A percentile compares a stretch with the other conserved stretches of the same genome.
phyloP scores from a whole-genome alignment of 2,329 filamentous ascomycete species.

The Arthrobotrys sphaeroides region DNA sequence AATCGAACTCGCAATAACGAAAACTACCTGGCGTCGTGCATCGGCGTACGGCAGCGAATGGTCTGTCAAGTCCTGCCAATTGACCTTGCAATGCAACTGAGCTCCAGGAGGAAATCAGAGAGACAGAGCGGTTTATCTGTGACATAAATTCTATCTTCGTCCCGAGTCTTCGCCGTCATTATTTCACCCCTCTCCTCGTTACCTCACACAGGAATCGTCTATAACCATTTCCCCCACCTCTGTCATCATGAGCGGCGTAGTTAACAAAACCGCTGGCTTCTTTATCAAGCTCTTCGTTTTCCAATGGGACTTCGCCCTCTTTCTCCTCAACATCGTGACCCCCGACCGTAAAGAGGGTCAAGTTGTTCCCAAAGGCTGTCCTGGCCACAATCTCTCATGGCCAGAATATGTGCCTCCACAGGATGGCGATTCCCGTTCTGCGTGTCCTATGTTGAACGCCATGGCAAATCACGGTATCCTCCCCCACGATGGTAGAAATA shows the following conservation, averaged over 20 bases:
- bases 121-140: neutral
- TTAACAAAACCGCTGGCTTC: constrained; percentile 49
- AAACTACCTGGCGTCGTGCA: constrained; percentile 7
- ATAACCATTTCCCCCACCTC: neutral
- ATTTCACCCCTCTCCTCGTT: neutral
- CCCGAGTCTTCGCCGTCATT: neutral
- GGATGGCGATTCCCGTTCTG: constrained; percentile 59
- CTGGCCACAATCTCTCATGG: constrained; percentile 61
- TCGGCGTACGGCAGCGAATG: constrained; percentile 9
- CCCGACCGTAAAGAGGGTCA: constrained; percentile 60
- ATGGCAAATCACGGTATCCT: constrained; percentile 67
- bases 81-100: neutral
- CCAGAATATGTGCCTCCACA: constrained; percentile 61
- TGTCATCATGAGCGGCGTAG: constrained; percentile 41
- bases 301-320: constrained; percentile 61
- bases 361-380: constrained; percentile 60
- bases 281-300: constrained; percentile 61
- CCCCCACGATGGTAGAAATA: constrained; percentile 63
- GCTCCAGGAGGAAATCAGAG: constrained; percentile 3
- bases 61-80: constrained; percentile 5
- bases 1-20: constrained; percentile 34
- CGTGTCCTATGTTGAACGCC: constrained; percentile 67
- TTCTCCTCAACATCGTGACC: constrained; percentile 61
- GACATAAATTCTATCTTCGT: constrained; percentile 34
- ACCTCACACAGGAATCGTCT: neutral